phyloP scores from a whole-genome alignment of 2,329 filamentous ascomycete species.

The Arthrinium phaeospermum region DNA sequence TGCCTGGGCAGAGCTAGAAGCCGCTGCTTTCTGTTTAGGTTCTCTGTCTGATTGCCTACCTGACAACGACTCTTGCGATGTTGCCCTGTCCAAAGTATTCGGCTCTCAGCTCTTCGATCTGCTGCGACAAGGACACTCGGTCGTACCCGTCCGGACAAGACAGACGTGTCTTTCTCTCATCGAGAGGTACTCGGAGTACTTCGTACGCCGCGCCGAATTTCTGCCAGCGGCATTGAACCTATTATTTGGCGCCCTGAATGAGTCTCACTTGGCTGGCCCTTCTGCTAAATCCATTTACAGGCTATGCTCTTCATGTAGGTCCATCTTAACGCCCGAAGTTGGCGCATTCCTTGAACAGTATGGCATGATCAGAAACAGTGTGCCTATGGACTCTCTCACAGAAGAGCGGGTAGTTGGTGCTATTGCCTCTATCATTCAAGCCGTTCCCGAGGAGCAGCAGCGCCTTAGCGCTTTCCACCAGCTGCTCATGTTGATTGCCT shows the following conservation, averaged over 20 bases:
- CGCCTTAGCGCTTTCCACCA: constrained; percentile 61
- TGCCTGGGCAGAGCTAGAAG: constrained; percentile 66
- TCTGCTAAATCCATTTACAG: constrained; percentile 77
- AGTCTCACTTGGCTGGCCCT: constrained; percentile 65
- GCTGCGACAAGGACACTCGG: constrained; percentile 53
- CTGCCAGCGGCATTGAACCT: constrained; percentile 76
- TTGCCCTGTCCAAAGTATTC: constrained; percentile 66
- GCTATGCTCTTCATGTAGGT: constrained; percentile 77
- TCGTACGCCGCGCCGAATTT: constrained; percentile 70
- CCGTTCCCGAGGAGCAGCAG: constrained; percentile 62
- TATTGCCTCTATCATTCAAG: constrained; percentile 78
- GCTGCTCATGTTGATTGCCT: constrained; percentile 66
- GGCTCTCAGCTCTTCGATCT: constrained; percentile 62
- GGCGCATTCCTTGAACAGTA: constrained; percentile 75
- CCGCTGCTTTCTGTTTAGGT: constrained; percentile 67
- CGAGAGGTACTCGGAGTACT: constrained; percentile 77
- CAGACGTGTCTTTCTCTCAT: constrained; percentile 74
- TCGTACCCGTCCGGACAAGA: constrained; percentile 66
- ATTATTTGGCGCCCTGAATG: constrained; percentile 72
- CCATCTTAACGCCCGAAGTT: constrained; percentile 70
- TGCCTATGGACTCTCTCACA: constrained; percentile 69
- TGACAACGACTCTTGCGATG: constrained; percentile 63
- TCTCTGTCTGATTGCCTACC: constrained; percentile 69
- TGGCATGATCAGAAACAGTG: constrained; percentile 62
- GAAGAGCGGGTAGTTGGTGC: constrained; percentile 77